Percentiles rank a stretch among this genome's conserved stretches.
Conservation (phyloP, 2,329 filamentous ascomycete species). For the Diplodia sapinea region DNA sequence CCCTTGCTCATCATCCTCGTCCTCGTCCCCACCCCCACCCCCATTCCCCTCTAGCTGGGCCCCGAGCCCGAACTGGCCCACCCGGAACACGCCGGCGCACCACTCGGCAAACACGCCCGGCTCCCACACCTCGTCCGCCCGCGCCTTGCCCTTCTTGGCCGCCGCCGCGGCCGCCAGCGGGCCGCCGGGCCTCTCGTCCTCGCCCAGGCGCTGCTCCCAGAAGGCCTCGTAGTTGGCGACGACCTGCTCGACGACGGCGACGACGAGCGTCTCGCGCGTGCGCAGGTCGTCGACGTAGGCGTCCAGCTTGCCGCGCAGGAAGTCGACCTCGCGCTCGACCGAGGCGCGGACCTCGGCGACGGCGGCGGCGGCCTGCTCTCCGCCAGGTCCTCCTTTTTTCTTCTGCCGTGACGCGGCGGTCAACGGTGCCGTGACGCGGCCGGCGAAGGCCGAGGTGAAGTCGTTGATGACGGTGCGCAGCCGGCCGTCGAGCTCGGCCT, state of each 20-base stretch:
- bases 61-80: conserved; percentile 52
- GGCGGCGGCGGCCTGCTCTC: conserved; percentile 32
- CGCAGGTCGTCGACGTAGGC: conserved; percentile 69
- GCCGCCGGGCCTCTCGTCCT: conserved; percentile 34
- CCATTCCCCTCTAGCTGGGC: conserved; percentile 33
- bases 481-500: conserved; percentile 69
- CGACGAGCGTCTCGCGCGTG: conserved; percentile 69
- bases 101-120: conserved; percentile 68
- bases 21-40: neutral
- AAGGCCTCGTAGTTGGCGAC: conserved; percentile 67
- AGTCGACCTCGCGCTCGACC: conserved; percentile 63
- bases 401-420: conserved; percentile 37
- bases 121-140: conserved; percentile 69
- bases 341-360: conserved; percentile 54
- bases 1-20: neutral
- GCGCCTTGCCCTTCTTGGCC: conserved; percentile 60
- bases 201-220: conserved; percentile 48
- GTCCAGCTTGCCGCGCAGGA: conserved; percentile 62
- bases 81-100: conserved; percentile 64
- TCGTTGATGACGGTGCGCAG: conserved; percentile 69
- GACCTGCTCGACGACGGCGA: conserved; percentile 68
- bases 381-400: conserved; percentile 8
- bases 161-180: conserved; percentile 33
- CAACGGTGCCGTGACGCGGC: conserved; percentile 60
- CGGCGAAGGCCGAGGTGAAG: conserved; percentile 65